Conservation (phyloP, 257 asterid genomes). For the Solanum sejunctum region DNA sequence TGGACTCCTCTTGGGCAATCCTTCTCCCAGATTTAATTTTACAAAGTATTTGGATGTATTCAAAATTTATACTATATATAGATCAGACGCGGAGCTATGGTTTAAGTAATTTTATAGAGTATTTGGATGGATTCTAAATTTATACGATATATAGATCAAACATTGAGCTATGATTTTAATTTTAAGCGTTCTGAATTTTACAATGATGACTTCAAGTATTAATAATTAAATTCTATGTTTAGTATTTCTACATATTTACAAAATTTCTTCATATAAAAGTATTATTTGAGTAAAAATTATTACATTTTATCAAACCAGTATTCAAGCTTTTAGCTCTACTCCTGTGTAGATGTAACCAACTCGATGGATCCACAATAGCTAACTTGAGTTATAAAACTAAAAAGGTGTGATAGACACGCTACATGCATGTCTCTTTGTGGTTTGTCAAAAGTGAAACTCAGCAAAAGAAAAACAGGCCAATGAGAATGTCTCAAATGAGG, state of each 20-base stretch:
- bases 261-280: background rate
- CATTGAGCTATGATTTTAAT: background rate
- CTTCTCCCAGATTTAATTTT: no score
- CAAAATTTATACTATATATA: background rate
- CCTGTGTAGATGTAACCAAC: background rate
- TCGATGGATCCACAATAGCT: background rate
- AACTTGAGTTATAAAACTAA: background rate
- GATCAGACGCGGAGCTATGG: background rate
- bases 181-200: background rate
- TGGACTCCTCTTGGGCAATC: no score
- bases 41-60: background rate
- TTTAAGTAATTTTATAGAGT: background rate
- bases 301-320: fast-evolving
- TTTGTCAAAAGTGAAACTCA: background rate
- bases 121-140: background rate
- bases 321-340: background rate
- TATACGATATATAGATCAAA: background rate
- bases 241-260: background rate
- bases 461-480: background rate
- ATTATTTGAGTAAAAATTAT: background rate
- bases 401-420: background rate
- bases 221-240: background rate
- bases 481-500: background rate
- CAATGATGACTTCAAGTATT: background rate
- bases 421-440: background rate